Base-by-base conservation (phyloP, 192 early-diverging fungal genomes). In the Allomyces macrogynus region DNA sequence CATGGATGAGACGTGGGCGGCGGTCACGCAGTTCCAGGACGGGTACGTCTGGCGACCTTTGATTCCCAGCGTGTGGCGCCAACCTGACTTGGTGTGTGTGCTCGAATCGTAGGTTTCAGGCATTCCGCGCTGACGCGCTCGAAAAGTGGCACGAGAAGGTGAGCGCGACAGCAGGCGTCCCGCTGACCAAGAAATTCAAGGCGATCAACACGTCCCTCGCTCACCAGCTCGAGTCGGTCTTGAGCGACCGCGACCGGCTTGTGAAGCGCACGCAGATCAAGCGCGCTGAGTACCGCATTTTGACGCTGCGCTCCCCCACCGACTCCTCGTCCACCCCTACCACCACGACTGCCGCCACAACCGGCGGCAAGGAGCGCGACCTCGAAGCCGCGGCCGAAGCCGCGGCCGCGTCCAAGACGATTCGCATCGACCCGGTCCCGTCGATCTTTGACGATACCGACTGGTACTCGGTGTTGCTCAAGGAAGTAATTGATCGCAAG, bases 381-480 rank as follows among this genome's bases (percentile, higher is more conserved):
- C 66, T 67, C 22, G 71, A 72, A 40, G 68, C 71, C 63, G 70
- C 72, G 44, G 88, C 86, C 66, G 74, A 74, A 23, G 80, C 83
- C 69, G 70, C 86, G 60, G 71, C 78, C 32, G 42, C 24, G 66
- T 67, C 20, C 84, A 91, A 62, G 81, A 89, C 65, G 91, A 95
- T 57, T 14, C 49, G 49, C 49, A 57, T 20, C 49, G 12, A 14
- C 16, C 20, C 49, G 49, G 12, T 20, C 65, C 66, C 73, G 12
- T 89, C 96, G 63, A 85, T 98, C 32, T 98, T 95, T 77, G 95
- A 98, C 69, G 95, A 98, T 68, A 80, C 84, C 1, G 95, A 98
- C 73, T 98, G 91, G 72, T 98, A 98, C 73, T 87, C 90, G 67
- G 89, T 91, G 63, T 78, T 93, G 61, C 68, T 98, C 66, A 88